Evolutionary conservation across 2,329 filamentous ascomycete genomes (phyloP).

Genomic region (Thyridium curvatum): DNA sequence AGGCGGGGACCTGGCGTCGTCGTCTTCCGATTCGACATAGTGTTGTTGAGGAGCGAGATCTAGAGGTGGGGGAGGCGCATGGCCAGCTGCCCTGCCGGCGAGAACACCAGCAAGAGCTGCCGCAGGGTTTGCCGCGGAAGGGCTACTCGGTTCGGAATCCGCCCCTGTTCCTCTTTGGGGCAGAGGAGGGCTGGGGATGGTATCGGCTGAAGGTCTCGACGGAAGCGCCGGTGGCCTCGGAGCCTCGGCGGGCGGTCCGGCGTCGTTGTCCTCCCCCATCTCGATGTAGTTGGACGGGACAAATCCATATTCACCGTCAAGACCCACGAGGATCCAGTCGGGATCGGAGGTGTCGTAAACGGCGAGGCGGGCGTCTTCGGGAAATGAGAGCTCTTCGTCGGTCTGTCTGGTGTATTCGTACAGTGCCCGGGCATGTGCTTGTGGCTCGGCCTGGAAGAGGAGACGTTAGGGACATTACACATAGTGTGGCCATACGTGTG

Average conservation of each 20-base stretch:
- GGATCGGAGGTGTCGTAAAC: conserved; percentile 89
- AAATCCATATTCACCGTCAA: conserved; percentile 84
- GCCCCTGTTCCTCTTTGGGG: conserved; percentile 19
- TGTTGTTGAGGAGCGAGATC: conserved; percentile 42
- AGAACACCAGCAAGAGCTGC: conserved; percentile 52
- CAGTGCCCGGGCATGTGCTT: conserved; percentile 72
- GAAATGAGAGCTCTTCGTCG: conserved; percentile 94
- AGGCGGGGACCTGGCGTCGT: conserved; percentile 51
- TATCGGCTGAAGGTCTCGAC: conserved; percentile 29
- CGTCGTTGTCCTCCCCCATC: conserved; percentile 38
- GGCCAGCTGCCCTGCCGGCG: conserved; percentile 34
- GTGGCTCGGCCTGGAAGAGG: conserved; percentile 45
- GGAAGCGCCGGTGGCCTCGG: conserved; percentile 36
- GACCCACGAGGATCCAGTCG: conserved; percentile 91
- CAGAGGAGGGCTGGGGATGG: conserved; percentile 29
- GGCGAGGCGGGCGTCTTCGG: conserved; percentile 75
- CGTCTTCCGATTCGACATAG: conserved; percentile 58
- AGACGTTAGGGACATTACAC: conserved; percentile 3
- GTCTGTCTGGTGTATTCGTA: conserved; percentile 97
- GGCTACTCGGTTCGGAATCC: conserved; percentile 21
- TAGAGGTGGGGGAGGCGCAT: conserved; percentile 45
- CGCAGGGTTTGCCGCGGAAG: conserved; percentile 38
- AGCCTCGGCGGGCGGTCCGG: conserved; percentile 19
- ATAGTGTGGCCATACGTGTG: no score
- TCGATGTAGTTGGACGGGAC: conserved; percentile 96